These are phyloP conservation scores for Gomphus bonarii DNA, from an alignment of 1,284 basidiomycete genomes.

Conservation along the genomic window DNA sequence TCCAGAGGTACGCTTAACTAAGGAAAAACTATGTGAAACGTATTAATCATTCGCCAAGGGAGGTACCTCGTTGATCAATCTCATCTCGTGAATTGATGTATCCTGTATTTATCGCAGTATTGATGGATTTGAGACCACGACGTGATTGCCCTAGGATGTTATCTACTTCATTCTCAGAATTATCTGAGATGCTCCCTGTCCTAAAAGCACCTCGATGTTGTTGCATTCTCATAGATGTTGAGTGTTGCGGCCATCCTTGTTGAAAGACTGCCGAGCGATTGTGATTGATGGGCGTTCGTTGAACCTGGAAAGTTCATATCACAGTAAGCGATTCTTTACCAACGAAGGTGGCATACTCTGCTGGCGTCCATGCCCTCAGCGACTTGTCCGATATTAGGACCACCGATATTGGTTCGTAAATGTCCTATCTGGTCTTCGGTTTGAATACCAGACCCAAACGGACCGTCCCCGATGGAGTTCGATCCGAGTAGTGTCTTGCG, in stretches of 20 bases:
- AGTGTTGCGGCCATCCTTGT: conserved; percentile 2
- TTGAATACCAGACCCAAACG: background rate
- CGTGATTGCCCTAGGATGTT: background rate
- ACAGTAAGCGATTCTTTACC: background rate
- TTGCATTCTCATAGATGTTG: background rate
- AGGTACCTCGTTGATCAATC: background rate
- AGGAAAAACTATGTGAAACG: conserved; percentile 17
- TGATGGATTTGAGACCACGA: background rate
- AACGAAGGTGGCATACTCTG: conserved; percentile 32
- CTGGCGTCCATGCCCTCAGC: conserved; percentile 56
- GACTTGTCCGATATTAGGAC: background rate
- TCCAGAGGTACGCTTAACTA: conserved; percentile 17
- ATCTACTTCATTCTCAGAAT: conserved; percentile 5
- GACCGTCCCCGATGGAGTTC: background rate
- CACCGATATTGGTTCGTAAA: background rate
- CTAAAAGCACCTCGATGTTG: background rate
- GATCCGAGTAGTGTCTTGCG: conserved; percentile 56
- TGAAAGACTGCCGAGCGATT: conserved; percentile 25
- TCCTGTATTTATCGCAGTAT: background rate
- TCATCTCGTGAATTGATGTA: background rate
- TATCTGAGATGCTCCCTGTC: conserved; percentile 4
- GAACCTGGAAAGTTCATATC: conserved; percentile 37
- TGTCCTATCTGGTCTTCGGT: background rate
- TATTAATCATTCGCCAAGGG: background rate
- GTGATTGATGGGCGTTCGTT: conserved; percentile 58